These are phyloP conservation scores for Termitomyces sp. DNA, from an alignment of 768 basidiomycete genomes.

Conservation along the genomic window DNA sequence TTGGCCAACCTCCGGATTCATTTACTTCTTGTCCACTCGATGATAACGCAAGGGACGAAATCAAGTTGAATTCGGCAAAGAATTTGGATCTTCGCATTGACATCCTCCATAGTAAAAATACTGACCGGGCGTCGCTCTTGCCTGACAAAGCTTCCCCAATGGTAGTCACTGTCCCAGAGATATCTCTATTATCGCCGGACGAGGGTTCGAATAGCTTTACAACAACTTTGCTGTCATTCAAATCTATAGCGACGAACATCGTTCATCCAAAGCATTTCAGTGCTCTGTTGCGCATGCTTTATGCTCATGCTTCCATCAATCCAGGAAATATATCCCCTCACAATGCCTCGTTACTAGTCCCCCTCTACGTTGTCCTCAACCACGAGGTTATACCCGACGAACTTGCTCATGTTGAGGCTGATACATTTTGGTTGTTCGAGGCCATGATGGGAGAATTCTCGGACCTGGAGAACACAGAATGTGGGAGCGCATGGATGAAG, in stretches of 20 bases:
- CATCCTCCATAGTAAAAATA: slow-evolving; percentile 28
- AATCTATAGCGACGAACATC: slow-evolving; percentile 34
- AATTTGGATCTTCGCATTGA: slow-evolving; percentile 51
- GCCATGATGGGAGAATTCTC: slow-evolving; percentile 65
- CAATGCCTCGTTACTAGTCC: slow-evolving; percentile 63
- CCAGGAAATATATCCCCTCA: slow-evolving; percentile 66
- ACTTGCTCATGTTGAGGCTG: slow-evolving; percentile 65
- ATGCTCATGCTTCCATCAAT: slow-evolving; percentile 65
- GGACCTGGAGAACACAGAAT: slow-evolving; percentile 68
- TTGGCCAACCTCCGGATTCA: slow-evolving; percentile 49
- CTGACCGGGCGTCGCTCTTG: slow-evolving; percentile 30
- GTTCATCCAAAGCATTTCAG: slow-evolving; percentile 57
- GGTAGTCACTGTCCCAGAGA: slow-evolving; percentile 20
- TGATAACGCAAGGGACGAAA: slow-evolving; percentile 34
- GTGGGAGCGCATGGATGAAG: slow-evolving; percentile 54
- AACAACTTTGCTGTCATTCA: slow-evolving; percentile 45
- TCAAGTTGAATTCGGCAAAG: slow-evolving; percentile 42
- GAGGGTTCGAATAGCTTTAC: slow-evolving; percentile 24
- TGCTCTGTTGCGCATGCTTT: slow-evolving; percentile 63
- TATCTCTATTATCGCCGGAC: slow-evolving; percentile 31
- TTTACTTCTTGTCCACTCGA: slow-evolving; percentile 44
- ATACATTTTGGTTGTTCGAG: slow-evolving; percentile 81
- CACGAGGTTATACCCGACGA: slow-evolving; percentile 61
- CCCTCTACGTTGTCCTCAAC: slow-evolving; percentile 55
- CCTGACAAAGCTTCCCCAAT: slow-evolving; percentile 23